These are phyloP conservation scores for Yamadazyma atmosphaerica DNA, from an alignment of 1,139 yeast species.

Conservation along the genomic window DNA sequence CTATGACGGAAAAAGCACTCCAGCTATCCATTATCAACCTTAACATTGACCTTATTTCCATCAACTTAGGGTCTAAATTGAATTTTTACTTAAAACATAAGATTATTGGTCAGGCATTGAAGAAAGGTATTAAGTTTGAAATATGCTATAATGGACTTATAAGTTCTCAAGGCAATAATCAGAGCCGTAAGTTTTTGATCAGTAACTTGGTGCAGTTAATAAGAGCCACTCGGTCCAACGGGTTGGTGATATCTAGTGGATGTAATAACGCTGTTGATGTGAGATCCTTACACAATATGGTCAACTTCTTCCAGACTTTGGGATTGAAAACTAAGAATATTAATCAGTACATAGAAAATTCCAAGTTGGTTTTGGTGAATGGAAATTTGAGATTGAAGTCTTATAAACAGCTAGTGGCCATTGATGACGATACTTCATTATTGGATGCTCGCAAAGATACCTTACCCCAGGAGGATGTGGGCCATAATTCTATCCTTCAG, in stretches of 20 bases:
- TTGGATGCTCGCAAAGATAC: conserved; percentile 18
- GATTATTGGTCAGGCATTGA: conserved; percentile 78
- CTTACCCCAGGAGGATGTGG: conserved; percentile 19
- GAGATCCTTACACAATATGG: conserved; percentile 68
- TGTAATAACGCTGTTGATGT: conserved; percentile 58
- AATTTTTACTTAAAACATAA: conserved; percentile 84
- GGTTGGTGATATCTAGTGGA: conserved; percentile 78
- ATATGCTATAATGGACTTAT: conserved; percentile 64
- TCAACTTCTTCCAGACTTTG: conserved; percentile 63
- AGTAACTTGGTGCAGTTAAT: conserved; percentile 72
- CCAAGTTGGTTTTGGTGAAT: conserved; percentile 63
- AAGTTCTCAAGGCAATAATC: conserved; percentile 21
- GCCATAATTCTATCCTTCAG: conserved; percentile 20
- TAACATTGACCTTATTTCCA: conserved; percentile 77
- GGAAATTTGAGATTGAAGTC: conserved; percentile 73
- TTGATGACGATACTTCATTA: conserved; percentile 35
- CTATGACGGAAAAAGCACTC: conserved; percentile 75
- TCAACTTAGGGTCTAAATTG: conserved; percentile 63
- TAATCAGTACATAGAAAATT: conserved; percentile 57
- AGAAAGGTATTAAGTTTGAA: conserved; percentile 82
- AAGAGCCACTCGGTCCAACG: conserved; percentile 81
- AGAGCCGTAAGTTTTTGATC: conserved; percentile 58
- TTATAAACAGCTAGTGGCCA: conserved; percentile 63
- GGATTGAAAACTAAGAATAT: conserved; percentile 70
- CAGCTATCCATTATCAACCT: conserved; percentile 70